A percentile compares a stretch with the other conserved stretches of the same genome.
Conservation (phyloP, 495 filamentous ascomycete species). For the Astrothelium subdiscretum region DNA sequence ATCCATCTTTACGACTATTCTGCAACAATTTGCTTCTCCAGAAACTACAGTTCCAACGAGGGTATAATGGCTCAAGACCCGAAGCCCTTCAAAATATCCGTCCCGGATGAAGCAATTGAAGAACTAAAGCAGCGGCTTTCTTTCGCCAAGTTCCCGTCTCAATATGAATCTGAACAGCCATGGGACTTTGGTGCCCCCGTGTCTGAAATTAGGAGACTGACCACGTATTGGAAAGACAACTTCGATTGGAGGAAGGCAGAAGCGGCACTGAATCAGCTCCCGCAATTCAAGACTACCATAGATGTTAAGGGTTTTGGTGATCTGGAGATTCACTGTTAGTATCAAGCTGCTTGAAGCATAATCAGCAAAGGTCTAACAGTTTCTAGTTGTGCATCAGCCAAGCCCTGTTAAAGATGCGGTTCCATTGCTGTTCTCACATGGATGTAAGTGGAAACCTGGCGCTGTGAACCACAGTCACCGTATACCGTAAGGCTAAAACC, state of each 20-base stretch:
- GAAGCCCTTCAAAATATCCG: slow-evolving; percentile 25
- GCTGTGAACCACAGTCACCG: neutral
- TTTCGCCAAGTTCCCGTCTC: slow-evolving; percentile 25
- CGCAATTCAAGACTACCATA: slow-evolving; percentile 30
- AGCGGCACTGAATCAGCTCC: slow-evolving; percentile 31
- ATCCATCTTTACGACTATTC: neutral
- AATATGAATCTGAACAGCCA: neutral
- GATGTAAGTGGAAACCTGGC: slow-evolving; percentile 28
- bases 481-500: neutral
- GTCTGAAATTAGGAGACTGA: slow-evolving; percentile 35
- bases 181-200: slow-evolving; percentile 32
- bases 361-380: neutral
- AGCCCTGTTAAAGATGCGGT: slow-evolving; percentile 27
- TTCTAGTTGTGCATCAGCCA: slow-evolving; percentile 30
- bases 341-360: no score
- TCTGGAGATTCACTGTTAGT: slow-evolving; percentile 32
- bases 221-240: slow-evolving; percentile 33
- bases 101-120: slow-evolving; percentile 28
- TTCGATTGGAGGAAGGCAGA: slow-evolving; percentile 41
- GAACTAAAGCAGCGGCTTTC: slow-evolving; percentile 31
- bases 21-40: neutral
- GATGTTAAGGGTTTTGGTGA: slow-evolving; percentile 28
- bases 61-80: neutral
- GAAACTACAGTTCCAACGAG: neutral
- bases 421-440: slow-evolving; percentile 37